phyloP scores from a whole-genome alignment of 805 yeast species.

The Priceomyces melissophilus region DNA sequence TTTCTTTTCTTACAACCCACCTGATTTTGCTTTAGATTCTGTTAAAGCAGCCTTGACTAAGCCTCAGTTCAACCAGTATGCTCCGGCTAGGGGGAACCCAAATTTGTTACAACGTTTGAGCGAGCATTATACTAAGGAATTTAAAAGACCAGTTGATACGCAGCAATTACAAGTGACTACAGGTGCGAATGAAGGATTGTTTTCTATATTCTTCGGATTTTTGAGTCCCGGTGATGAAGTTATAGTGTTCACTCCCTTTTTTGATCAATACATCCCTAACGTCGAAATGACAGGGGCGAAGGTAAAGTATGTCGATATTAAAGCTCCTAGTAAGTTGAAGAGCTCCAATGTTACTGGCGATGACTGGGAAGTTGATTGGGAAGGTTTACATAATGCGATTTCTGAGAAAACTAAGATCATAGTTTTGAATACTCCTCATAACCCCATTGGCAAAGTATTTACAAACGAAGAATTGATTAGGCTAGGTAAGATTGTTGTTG shows the following conservation, averaged over 20 bases:
- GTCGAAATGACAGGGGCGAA: conserved; percentile 92
- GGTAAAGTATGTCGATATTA: conserved; percentile 80
- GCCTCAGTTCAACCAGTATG: conserved; percentile 84
- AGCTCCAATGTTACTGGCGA: conserved; percentile 64
- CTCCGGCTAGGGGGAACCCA: conserved; percentile 87
- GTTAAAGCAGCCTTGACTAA: conserved; percentile 70
- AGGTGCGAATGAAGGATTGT: conserved; percentile 96
- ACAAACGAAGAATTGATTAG: conserved; percentile 66
- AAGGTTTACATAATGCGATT: conserved; percentile 68
- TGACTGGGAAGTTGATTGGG: conserved; percentile 86
- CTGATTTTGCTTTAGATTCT: conserved; percentile 84
- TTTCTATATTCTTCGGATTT: conserved; percentile 80
- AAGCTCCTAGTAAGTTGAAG: conserved; percentile 74
- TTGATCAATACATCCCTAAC: conserved; percentile 94
- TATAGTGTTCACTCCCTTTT: conserved; percentile 93
- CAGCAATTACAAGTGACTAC: conserved; percentile 79
- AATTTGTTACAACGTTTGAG: conserved; percentile 67
- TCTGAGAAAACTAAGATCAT: conserved; percentile 77
- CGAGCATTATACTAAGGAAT: conserved; percentile 65
- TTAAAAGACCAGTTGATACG: conserved; percentile 53
- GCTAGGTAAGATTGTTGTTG: conserved; percentile 80
- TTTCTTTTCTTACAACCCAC: conserved; percentile 94
- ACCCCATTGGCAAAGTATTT: conserved; percentile 92
- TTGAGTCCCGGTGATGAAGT: conserved; percentile 89
- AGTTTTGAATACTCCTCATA: conserved; percentile 91